Evolutionary conservation across 768 basidiomycete species (phyloP), one percentile per base, ranked within the genome.

Genomic region (Sarcodon sp.): DNA sequence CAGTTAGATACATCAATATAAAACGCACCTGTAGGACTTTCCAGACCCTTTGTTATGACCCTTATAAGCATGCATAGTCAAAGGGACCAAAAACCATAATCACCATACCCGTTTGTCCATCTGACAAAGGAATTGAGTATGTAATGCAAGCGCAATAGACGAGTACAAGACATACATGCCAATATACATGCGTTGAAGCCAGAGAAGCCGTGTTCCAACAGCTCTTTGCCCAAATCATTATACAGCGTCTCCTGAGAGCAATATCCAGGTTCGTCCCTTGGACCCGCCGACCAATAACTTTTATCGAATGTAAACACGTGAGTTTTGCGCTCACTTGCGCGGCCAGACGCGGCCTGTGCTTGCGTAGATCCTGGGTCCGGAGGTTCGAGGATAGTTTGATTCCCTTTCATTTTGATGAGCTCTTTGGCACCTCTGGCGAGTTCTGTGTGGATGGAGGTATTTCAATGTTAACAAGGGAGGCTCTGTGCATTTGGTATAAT

Each of bases 111-210:
- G 88, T 91, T 69, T 91, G 88, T 59, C 88, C 88, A 72, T 77
- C 75, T 77, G 44, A 31, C 50, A 49, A 47, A 6, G 33, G 13
- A 15, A 6, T 8, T 27, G 21, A 27, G 21, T 27, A 27, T 27
- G 4, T 27, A 3, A 27, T 27, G 4, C 16, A 0, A n/a, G 15
- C 32, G 49, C 16, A n/a, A 55, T 34, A 12, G 35, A 47, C 15
- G 45, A 34, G n/a, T 15, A 51, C 39, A 51, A 10, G 7, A 83
- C 93, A 75, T 67, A 96, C 93, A 98, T 65, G 96, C 94, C 62
- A 99, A 75, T 66, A 99, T 96, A 75, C 92, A 97, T 44, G 92
- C 88, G 72, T 98, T 97, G 67, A 96, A 98, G 31, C 94, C 94
- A 34, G 85, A 69, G 67, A 99, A 98, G 38, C 89, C 84, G 62